phyloP scores from a whole-genome alignment of 2,329 filamentous ascomycete genomes.

The Monilinia laxa region DNA sequence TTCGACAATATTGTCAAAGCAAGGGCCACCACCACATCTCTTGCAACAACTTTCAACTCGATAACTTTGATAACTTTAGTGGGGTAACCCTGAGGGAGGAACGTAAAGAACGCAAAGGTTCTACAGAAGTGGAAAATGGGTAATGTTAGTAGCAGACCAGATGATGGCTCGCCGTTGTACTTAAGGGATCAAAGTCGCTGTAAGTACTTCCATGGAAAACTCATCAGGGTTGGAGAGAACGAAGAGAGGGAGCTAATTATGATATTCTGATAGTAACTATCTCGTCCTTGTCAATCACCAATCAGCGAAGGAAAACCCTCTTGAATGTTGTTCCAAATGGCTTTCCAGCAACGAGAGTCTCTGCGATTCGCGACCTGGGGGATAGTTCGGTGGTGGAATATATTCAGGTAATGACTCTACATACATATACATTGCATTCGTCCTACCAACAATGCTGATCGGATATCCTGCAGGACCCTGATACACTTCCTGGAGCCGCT shows the following conservation, averaged over 20 bases:
- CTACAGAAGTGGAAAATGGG: slow-evolving; percentile 65
- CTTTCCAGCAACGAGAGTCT: slow-evolving; percentile 79
- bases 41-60: slow-evolving; percentile 23
- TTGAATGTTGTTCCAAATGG: slow-evolving; percentile 80
- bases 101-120: background rate
- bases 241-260: slow-evolving; percentile 24
- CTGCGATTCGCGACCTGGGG: slow-evolving; percentile 66
- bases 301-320: slow-evolving; percentile 72
- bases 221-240: background rate
- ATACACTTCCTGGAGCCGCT: slow-evolving; percentile 51
- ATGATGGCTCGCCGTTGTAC: slow-evolving; percentile 77
- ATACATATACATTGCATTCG: slow-evolving; percentile 25
- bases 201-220: slow-evolving; percentile 50
- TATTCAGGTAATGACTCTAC: slow-evolving; percentile 66
- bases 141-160: slow-evolving; percentile 83
- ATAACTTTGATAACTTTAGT: slow-evolving; percentile 29
- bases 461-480: slow-evolving; percentile 65
- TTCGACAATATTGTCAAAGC: slow-evolving; percentile 33
- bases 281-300: slow-evolving; percentile 78
- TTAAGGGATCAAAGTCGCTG: slow-evolving; percentile 89
- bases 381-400: slow-evolving; percentile 83
- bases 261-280: slow-evolving; percentile 67
- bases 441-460: slow-evolving; percentile 27
- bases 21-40: slow-evolving; percentile 13
- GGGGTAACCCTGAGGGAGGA: slow-evolving; percentile 33